Evolutionary conservation across 257 asterid genomes (phyloP).

Genomic region (Nicotiana noctiflora): DNA sequence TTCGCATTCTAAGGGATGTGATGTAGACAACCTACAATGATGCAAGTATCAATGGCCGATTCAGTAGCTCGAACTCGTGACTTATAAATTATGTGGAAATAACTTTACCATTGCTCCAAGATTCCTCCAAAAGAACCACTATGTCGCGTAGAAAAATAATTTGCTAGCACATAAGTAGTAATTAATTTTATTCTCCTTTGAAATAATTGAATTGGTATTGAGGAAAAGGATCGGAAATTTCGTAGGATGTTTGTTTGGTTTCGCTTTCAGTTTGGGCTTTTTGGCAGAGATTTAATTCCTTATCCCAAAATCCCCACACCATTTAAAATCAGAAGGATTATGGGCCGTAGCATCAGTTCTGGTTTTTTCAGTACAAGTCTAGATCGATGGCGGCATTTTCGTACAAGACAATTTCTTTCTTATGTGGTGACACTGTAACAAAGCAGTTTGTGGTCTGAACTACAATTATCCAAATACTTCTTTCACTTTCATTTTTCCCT

Average conservation of each 20-base stretch:
- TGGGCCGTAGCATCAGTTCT: background rate
- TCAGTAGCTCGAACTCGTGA: no score
- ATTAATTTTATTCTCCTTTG: background rate
- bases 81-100: accelerated
- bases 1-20: no score
- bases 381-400: background rate
- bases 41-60: no score
- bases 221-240: background rate
- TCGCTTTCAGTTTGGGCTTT: background rate
- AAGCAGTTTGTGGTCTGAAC: conserved; percentile 3
- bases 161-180: background rate
- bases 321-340: background rate
- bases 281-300: background rate
- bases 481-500: no score
- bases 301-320: background rate
- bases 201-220: background rate
- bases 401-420: background rate
- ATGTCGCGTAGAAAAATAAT: background rate
- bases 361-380: background rate
- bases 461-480: background rate
- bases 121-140: no score
- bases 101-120: no score
- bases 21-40: no score
- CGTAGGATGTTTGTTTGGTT: background rate
- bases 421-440: background rate